A percentile compares a stretch with the other conserved stretches of the same genome.
These are phyloP conservation scores for Lichtheimia hyalospora DNA, from an alignment of 371 early-diverging fungal genomes.

Conservation along the genomic window DNA sequence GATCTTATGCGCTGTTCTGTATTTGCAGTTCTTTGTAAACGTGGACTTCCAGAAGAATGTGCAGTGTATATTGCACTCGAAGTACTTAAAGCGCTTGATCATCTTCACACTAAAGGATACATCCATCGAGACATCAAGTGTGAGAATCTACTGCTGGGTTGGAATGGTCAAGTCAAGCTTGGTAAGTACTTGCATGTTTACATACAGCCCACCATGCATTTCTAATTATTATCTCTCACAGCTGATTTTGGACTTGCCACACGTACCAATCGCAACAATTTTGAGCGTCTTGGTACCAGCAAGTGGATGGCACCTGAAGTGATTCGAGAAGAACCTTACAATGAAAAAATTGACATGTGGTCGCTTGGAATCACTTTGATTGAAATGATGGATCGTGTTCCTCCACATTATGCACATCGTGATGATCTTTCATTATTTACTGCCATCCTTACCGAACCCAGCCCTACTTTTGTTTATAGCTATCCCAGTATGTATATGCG, in stretches of 20 bases:
- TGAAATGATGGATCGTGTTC: slow-evolving; percentile 57
- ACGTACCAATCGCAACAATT: slow-evolving; percentile 34
- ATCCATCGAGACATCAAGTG: slow-evolving; percentile 55
- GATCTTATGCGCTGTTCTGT: slow-evolving; percentile 50
- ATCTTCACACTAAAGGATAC: slow-evolving; percentile 44
- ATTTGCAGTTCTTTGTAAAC: slow-evolving; percentile 45
- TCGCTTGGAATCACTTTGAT: slow-evolving; percentile 52
- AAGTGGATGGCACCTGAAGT: slow-evolving; percentile 68
- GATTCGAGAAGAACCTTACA: slow-evolving; percentile 46
- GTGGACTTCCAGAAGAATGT: slow-evolving; percentile 45
- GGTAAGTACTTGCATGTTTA: slow-evolving; percentile 20
- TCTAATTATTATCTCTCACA: slow-evolving; percentile 8
- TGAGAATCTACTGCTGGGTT: slow-evolving; percentile 49
- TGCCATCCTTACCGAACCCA: slow-evolving; percentile 41
- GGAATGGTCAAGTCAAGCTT: slow-evolving; percentile 49
- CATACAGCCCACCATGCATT: slow-evolving; percentile 8
- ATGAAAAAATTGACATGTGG: slow-evolving; percentile 56
- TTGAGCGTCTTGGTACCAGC: slow-evolving; percentile 46
- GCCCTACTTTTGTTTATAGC: slow-evolving; percentile 46
- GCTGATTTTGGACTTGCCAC: slow-evolving; percentile 56
- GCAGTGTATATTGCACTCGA: slow-evolving; percentile 40
- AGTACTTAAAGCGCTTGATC: slow-evolving; percentile 37
- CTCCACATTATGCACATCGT: slow-evolving; percentile 43
- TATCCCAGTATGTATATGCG: slow-evolving; percentile 52
- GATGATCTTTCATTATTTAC: slow-evolving; percentile 45